Percentiles rank a stretch among this genome's conserved stretches.
Conservation (phyloP, 1,284 basidiomycete species). For the Sporisorium iseilematis-ciliati region DNA sequence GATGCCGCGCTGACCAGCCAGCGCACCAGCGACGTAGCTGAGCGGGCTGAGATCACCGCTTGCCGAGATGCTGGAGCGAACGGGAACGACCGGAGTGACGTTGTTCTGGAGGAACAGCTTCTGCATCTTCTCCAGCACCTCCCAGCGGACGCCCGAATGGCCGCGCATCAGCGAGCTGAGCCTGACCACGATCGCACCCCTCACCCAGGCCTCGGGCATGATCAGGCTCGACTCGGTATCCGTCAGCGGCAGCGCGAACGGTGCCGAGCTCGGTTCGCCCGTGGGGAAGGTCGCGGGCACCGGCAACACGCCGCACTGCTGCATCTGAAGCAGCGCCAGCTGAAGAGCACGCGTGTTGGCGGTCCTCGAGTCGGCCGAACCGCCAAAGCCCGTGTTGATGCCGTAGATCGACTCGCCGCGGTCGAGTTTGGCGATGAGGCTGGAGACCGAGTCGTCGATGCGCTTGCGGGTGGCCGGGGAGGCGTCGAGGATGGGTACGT, state of each 20-base stretch:
- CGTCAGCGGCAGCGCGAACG: conserved; percentile 47
- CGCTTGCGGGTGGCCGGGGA: conserved; percentile 49
- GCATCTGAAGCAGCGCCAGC: conserved; percentile 62
- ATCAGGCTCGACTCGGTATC: conserved; percentile 46
- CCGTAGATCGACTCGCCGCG: conserved; percentile 62
- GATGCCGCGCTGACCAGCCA: conserved; percentile 58
- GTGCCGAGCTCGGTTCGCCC: conserved; percentile 48
- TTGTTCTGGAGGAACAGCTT: conserved; percentile 77
- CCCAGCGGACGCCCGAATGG: conserved; percentile 85
- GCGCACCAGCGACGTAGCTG: conserved; percentile 77
- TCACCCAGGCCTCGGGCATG: conserved; percentile 85
- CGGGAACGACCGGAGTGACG: conserved; percentile 84
- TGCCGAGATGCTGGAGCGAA: conserved; percentile 84
- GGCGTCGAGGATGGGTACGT: conserved; percentile 52
- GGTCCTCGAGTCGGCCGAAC: conserved; percentile 61
- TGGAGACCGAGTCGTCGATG: conserved; percentile 58
- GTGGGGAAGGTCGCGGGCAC: conserved; percentile 53
- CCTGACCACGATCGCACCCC: conserved; percentile 85
- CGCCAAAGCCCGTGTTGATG: conserved; percentile 64
- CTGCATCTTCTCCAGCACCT: conserved; percentile 83
- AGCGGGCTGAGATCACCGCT: conserved; percentile 75
- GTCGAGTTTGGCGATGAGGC: conserved; percentile 52
- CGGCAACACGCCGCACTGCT: conserved; percentile 62
- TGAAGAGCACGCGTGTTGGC: conserved; percentile 59
- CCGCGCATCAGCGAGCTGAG: conserved; percentile 80